A percentile compares a stretch with the other conserved stretches of the same genome.
Conservation (phyloP, 1,139 yeast species). For the Arxiozyma slooffiae region DNA sequence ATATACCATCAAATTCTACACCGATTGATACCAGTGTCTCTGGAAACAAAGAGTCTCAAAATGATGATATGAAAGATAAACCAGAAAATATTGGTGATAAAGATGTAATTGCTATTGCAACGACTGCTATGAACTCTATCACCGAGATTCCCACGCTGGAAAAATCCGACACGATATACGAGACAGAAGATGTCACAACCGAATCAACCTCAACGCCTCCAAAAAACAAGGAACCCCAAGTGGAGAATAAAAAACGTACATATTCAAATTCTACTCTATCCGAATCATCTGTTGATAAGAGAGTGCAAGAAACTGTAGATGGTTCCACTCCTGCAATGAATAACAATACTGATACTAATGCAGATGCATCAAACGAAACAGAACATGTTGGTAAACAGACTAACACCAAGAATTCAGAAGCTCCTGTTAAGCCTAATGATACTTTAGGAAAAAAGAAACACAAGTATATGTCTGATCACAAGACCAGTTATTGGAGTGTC, state of each 20-base stretch:
- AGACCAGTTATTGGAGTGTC: conserved; percentile 85
- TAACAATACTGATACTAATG: too few species aligned
- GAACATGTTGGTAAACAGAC: background rate
- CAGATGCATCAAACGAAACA: background rate
- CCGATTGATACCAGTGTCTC: background rate
- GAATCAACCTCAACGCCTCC: background rate
- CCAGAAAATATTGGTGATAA: background rate
- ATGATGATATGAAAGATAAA: background rate
- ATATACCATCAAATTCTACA: background rate
- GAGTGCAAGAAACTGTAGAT: background rate
- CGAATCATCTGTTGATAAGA: background rate
- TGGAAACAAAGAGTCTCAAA: background rate
- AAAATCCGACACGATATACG: background rate
- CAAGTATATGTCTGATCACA: conserved; percentile 23
- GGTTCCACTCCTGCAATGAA: background rate
- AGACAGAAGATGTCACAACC: background rate
- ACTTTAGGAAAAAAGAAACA: conserved; percentile 18
- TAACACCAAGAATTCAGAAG: background rate
- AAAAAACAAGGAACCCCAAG: background rate
- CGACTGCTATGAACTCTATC: conserved; percentile 1
- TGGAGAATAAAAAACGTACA: background rate
- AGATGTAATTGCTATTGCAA: background rate
- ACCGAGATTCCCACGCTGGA: background rate
- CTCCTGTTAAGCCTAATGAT: conserved; percentile 7
- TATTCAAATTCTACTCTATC: background rate